Base-by-base conservation (phyloP, 2,329 filamentous ascomycete genomes). In the Ceratocystis alfenasii region DNA sequence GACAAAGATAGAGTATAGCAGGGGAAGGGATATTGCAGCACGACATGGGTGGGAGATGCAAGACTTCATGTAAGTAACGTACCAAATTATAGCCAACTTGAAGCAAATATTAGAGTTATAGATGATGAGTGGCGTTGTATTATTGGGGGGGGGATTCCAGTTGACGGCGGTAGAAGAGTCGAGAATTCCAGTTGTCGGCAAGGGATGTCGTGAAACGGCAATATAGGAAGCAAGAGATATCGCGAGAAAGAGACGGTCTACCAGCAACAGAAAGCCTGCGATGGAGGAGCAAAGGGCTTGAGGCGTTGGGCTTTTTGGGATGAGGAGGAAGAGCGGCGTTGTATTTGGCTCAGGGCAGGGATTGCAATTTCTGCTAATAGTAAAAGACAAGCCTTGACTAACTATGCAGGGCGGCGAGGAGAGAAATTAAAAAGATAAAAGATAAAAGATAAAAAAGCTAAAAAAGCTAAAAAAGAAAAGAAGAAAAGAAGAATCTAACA, bases 351-450 rank as follows among this genome's bases (percentile, higher is more conserved):
- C 8, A 45, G 28, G 10, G 41, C 41, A 62, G 60, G 44, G 60
- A 53, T 48, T 57, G 10, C 22, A 17, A 17, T 12, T 30, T 57
- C 22, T 57, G 53, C 53, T 57, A 57, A 57, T 57, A 63, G 17
- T 33, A 50, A 45, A 63, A 53, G 44, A 63, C 48, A 45, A 50
- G 50, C 50, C 50, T 55, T 22, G 20, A 15, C 20, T 55, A 15
- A 15, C 20, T 20, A 55, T 55, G 22, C 53, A 57, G 53, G 53
- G 53, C 53, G 53, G 53, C 53, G 53, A 53, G 53, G 33, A 17
- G 33, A 62, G 45, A 22, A 63, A 63, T 33, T 46, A 22, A 50
- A n/a, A 30, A 63, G 33, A 36, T 28, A 36, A 20, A 22, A 63
- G 36, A 48, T 7, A 48, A 17, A 63, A 53, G 20, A 63, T 50